Percentiles rank a stretch among this genome's conserved stretches.
Conservation (phyloP, 345 rosid genomes). For the Bruguiera sexangula region DNA sequence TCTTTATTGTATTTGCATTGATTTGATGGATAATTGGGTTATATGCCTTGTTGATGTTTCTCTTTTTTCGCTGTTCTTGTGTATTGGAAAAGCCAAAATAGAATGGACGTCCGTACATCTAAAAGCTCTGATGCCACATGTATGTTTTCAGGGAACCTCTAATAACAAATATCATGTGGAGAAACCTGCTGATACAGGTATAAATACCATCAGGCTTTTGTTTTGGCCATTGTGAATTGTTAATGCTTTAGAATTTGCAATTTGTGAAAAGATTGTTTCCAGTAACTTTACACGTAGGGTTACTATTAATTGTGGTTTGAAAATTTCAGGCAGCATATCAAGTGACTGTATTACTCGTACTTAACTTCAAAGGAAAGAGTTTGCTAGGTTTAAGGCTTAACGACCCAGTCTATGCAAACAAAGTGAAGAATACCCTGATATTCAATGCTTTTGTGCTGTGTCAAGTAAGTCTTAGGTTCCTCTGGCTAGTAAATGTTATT, state of each 20-base stretch:
- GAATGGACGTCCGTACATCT: neutral
- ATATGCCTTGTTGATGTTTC: too few species aligned
- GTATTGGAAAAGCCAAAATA: too few species aligned
- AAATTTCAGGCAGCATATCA: slow-evolving; percentile 32
- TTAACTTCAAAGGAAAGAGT: slow-evolving; percentile 29
- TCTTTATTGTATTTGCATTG: too few species aligned
- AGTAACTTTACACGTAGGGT: neutral
- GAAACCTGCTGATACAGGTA: slow-evolving; percentile 35
- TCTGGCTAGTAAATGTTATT: neutral
- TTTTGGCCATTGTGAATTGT: neutral
- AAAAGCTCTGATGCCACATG: neutral
- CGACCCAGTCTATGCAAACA: slow-evolving; percentile 13
- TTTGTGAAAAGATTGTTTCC: neutral
- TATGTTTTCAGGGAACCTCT: slow-evolving; percentile 28
- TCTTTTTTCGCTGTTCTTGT: too few species aligned
- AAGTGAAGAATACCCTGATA: slow-evolving; percentile 34
- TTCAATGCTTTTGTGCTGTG: slow-evolving; percentile 40
- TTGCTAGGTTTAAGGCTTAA: slow-evolving; percentile 20
- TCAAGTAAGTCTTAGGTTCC: slow-evolving; percentile 16
- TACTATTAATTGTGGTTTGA: neutral
- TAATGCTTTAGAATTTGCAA: neutral
- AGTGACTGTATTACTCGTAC: slow-evolving; percentile 26
- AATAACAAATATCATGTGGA: slow-evolving; percentile 38
- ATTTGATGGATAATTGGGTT: too few species aligned
- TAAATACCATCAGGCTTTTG: neutral